These are phyloP conservation scores for Yamadazyma atlantica DNA, from an alignment of 1,139 yeast genomes.

Conservation along the genomic window DNA sequence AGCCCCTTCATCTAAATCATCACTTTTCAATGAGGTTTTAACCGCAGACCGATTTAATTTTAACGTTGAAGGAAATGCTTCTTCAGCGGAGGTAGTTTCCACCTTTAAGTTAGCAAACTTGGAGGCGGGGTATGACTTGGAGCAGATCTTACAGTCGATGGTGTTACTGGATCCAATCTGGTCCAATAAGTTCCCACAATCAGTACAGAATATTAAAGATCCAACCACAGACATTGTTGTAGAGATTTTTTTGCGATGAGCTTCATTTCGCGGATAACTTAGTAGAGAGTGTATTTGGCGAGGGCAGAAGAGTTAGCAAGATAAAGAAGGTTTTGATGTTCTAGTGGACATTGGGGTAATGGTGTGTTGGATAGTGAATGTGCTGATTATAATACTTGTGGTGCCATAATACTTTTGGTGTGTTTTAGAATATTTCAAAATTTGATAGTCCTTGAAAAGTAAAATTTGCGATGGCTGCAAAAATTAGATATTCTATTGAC, in stretches of 20 bases:
- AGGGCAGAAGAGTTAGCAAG: background rate
- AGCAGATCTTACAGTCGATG: slow-evolving; percentile 68
- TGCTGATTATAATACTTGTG: no score
- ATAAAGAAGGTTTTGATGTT: background rate
- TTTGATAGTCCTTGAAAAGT: no score
- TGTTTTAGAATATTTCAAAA: no score
- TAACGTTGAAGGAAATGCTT: slow-evolving; percentile 89
- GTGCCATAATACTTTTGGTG: no score
- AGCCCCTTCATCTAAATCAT: slow-evolving; percentile 91
- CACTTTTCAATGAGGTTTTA: slow-evolving; percentile 73
- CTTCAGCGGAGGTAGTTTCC: slow-evolving; percentile 79
- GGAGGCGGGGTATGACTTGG: slow-evolving; percentile 53
- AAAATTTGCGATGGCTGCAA: no score
- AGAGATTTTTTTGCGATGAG: background rate
- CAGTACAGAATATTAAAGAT: slow-evolving; percentile 88
- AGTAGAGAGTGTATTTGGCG: no score
- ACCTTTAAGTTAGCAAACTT: slow-evolving; percentile 79
- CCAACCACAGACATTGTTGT: slow-evolving; percentile 88
- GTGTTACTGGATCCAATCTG: slow-evolving; percentile 51
- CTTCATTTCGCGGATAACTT: no score
- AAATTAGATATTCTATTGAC: background rate
- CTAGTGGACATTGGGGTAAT: no score
- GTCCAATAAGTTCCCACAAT: slow-evolving; percentile 88
- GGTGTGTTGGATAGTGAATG: no score
- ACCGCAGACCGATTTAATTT: slow-evolving; percentile 84